phyloP scores from a whole-genome alignment of 495 filamentous ascomycete genomes.

The Penicillium malachiteum region DNA sequence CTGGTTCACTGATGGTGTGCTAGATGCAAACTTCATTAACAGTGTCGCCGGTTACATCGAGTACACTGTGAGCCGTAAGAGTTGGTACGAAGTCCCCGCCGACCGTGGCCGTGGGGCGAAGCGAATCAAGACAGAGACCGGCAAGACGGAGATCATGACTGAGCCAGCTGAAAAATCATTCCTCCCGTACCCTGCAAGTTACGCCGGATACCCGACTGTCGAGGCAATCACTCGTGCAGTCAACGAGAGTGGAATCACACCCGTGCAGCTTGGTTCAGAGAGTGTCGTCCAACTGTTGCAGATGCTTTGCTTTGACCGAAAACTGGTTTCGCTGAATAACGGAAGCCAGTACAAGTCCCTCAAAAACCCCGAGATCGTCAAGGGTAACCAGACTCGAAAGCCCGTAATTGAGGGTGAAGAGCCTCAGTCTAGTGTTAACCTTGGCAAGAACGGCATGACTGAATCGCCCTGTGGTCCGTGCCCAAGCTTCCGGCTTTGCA shows the following conservation, averaged over 20 bases:
- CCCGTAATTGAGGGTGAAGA: constrained; percentile 27
- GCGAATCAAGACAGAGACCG: constrained; percentile 44
- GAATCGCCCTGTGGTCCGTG: constrained; percentile 89
- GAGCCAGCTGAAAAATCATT: constrained; percentile 33
- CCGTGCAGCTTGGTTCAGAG: constrained; percentile 61
- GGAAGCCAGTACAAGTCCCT: constrained; percentile 53
- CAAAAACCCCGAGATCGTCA: constrained; percentile 39
- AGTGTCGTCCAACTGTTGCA: constrained; percentile 81
- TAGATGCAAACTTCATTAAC: constrained; percentile 84
- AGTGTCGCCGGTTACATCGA: constrained; percentile 66
- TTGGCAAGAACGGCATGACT: constrained; percentile 67
- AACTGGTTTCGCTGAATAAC: constrained; percentile 50
- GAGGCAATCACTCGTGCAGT: constrained; percentile 69
- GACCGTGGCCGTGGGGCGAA: constrained; percentile 34
- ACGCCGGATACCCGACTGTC: constrained; percentile 73
- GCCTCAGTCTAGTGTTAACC: constrained; percentile 13
- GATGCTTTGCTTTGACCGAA: constrained; percentile 81
- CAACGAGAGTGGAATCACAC: constrained; percentile 60
- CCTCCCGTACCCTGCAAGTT: constrained; percentile 67
- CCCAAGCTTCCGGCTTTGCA: constrained; percentile 91
- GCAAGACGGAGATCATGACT: constrained; percentile 33
- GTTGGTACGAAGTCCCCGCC: constrained; percentile 57
- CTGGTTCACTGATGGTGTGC: constrained; percentile 85
- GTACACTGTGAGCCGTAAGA: constrained; percentile 65
- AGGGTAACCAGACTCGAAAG: constrained; percentile 42